Conservation (phyloP, 495 filamentous ascomycete genomes). For the Penicillium tannophilum region DNA sequence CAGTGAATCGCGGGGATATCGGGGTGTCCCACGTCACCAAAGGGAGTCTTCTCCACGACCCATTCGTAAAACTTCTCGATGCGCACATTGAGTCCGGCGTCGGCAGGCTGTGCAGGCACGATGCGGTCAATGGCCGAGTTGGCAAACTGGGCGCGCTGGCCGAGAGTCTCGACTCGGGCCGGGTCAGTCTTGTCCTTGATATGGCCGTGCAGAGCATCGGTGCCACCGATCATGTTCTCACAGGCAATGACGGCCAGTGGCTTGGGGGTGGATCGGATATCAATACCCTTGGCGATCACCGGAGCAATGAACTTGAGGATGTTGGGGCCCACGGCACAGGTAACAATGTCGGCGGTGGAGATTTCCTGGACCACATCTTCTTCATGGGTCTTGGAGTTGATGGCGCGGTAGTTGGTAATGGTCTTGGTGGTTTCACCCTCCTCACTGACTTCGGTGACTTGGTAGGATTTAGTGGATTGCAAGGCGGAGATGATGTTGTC, state of each 20-base stretch:
- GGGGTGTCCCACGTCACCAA: slow-evolving; percentile 64
- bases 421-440: slow-evolving; percentile 78
- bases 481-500: slow-evolving; percentile 74
- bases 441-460: slow-evolving; percentile 88
- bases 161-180: slow-evolving; percentile 59
- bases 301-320: slow-evolving; percentile 95
- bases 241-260: slow-evolving; percentile 93
- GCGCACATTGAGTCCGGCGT: slow-evolving; percentile 82
- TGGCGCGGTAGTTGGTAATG: slow-evolving; percentile 92
- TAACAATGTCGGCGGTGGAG: slow-evolving; percentile 82
- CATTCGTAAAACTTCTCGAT: slow-evolving; percentile 99
- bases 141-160: slow-evolving; percentile 76
- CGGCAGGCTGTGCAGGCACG: slow-evolving; percentile 80
- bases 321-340: slow-evolving; percentile 94
- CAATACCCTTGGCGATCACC: slow-evolving; percentile 88
- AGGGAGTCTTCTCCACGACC: slow-evolving; percentile 87
- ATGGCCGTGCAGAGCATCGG: slow-evolving; percentile 76
- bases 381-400: slow-evolving; percentile 88
- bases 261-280: slow-evolving; percentile 65
- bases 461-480: slow-evolving; percentile 74
- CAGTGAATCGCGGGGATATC: slow-evolving; percentile 86
- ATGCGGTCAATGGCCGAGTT: slow-evolving; percentile 99
- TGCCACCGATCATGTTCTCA: slow-evolving; percentile 94
- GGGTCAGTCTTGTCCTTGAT: slow-evolving; percentile 74
- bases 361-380: slow-evolving; percentile 81